Percentiles rank a stretch among this genome's conserved stretches.
Conservation (phyloP, 2,329 filamentous ascomycete genomes). For the Achaetomium macrosporum region DNA sequence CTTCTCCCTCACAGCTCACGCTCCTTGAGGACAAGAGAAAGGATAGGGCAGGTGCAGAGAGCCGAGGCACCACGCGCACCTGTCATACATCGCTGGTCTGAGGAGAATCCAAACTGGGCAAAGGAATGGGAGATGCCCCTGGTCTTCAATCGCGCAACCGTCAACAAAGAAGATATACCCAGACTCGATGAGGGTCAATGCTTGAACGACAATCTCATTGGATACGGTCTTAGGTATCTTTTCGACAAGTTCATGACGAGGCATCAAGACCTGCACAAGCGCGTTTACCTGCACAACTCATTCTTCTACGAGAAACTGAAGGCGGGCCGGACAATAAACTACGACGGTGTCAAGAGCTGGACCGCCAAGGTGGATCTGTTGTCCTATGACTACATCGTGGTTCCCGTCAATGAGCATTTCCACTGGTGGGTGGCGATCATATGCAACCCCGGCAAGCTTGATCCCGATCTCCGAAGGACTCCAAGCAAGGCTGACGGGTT, state of each 20-base stretch:
- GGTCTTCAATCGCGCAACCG: conserved; percentile 58
- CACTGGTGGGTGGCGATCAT: conserved; percentile 98
- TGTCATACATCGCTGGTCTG: conserved; percentile 42
- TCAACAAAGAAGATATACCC: conserved; percentile 66
- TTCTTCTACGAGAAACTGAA: conserved; percentile 82
- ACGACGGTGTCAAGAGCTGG: conserved; percentile 80
- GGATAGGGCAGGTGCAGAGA: neutral
- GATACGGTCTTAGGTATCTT: conserved; percentile 75
- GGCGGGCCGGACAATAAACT: conserved; percentile 64
- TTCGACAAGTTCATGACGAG: conserved; percentile 54
- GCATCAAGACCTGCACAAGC: conserved; percentile 50
- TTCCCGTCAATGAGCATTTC: conserved; percentile 79
- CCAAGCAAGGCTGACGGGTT: neutral
- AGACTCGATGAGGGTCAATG: conserved; percentile 79
- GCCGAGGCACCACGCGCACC: neutral
- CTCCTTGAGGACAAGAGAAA: conserved; percentile 6
- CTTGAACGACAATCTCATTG: conserved; percentile 87
- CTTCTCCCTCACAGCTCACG: neutral
- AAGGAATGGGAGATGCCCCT: conserved; percentile 52
- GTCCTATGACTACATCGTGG: conserved; percentile 78
- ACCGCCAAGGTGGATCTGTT: conserved; percentile 82
- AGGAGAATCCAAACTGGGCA: conserved; percentile 45
- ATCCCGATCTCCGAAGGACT: conserved; percentile 26
- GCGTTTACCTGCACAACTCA: conserved; percentile 85
- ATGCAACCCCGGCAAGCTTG: conserved; percentile 71